Evolutionary conservation across 768 basidiomycete genomes (phyloP).

Genomic region (Myochromella boudieri): DNA sequence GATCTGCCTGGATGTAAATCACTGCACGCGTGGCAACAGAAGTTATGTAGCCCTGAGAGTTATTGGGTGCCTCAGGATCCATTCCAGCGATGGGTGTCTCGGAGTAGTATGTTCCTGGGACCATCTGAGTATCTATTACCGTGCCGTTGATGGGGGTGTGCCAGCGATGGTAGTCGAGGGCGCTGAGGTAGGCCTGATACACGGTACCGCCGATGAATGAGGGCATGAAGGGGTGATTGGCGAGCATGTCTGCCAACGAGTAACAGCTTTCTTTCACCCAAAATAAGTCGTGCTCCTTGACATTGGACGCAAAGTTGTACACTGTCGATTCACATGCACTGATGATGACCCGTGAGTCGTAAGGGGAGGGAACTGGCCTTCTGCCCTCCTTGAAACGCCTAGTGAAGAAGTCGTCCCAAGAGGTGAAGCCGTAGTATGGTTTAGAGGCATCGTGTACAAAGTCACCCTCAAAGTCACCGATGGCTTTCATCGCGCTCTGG

Average conservation of each 20-base stretch:
- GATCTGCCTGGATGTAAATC: constrained; percentile 56
- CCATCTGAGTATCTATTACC: constrained; percentile 36
- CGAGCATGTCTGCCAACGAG: constrained; percentile 49
- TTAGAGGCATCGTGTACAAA: constrained; percentile 6
- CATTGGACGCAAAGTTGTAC: constrained; percentile 34
- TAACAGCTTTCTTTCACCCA: constrained; percentile 57
- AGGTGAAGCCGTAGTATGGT: constrained; percentile 7
- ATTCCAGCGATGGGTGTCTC: constrained; percentile 24
- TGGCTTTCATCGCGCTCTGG: constrained; percentile 10
- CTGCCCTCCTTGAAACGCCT: constrained; percentile 32
- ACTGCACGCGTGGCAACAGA: constrained; percentile 47
- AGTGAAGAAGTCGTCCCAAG: constrained; percentile 47
- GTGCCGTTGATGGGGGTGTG: constrained; percentile 45
- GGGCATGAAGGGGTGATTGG: constrained; percentile 26
- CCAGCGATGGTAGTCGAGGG: constrained; percentile 55
- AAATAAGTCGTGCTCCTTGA: constrained; percentile 40
- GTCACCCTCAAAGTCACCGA: constrained; percentile 5
- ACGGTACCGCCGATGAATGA: constrained; percentile 42
- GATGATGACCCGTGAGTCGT: constrained; percentile 31
- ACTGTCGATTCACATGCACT: constrained; percentile 49
- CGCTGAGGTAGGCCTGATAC: constrained; percentile 51
- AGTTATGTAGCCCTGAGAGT: constrained; percentile 38
- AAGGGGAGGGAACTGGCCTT: constrained; percentile 31
- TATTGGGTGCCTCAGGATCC: constrained; percentile 20
- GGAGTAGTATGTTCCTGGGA: constrained; percentile 55